phyloP scores from a whole-genome alignment of 495 filamentous ascomycete genomes.

The Lasiosphaeria ovina region DNA sequence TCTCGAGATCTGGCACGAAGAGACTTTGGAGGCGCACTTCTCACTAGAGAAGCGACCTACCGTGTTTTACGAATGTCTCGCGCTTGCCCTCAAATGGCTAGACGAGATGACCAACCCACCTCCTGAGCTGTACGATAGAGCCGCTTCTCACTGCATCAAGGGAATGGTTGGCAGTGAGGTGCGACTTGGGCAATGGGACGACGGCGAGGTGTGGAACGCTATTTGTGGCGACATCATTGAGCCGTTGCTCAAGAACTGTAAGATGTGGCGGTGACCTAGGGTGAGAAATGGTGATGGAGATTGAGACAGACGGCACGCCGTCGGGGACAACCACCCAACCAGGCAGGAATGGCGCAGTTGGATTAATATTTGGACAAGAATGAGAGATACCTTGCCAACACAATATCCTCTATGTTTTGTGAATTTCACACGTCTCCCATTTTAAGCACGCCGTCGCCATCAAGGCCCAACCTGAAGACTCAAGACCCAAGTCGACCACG shows the following conservation, averaged over 20 bases:
- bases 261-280: conserved; percentile 6
- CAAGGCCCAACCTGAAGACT: too few species aligned
- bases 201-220: conserved; percentile 8
- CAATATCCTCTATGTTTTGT: too few species aligned
- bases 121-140: conserved; percentile 1
- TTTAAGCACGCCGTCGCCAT: too few species aligned
- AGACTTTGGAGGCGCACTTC: conserved; percentile 17
- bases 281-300: too few species aligned
- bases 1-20: conserved; percentile 24
- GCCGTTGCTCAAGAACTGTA: conserved; percentile 13
- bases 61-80: neutral
- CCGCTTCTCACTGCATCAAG: conserved; percentile 3
- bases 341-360: too few species aligned
- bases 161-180: conserved; percentile 1
- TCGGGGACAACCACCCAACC: too few species aligned
- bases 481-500: too few species aligned
- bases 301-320: too few species aligned
- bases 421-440: too few species aligned
- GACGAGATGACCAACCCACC: conserved; percentile 1
- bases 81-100: neutral
- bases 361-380: too few species aligned
- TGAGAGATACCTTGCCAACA: too few species aligned
- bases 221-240: conserved; percentile 19
- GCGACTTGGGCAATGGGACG: conserved; percentile 10
- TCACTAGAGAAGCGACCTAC: neutral